A percentile compares a stretch with the other conserved stretches of the same genome.
Evolutionary conservation across 2,329 filamentous ascomycete genomes (phyloP).

Genomic region (Chlorencoelia australis): DNA sequence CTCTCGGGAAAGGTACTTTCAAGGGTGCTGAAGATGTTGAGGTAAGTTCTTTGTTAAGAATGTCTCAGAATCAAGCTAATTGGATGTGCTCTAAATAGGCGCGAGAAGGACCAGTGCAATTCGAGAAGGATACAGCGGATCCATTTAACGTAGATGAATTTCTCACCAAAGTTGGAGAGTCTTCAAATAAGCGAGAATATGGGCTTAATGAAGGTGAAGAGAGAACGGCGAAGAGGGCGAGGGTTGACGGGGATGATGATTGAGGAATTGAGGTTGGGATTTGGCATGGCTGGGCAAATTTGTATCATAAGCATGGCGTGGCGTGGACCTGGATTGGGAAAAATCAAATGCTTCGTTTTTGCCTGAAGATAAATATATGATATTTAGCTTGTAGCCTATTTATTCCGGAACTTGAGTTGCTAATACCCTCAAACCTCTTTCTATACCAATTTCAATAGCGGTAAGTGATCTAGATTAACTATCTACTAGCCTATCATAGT

Average conservation of each 20-base stretch:
- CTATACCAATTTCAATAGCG: no score
- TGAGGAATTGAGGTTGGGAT: constrained; percentile 4
- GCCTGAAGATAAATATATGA: no score
- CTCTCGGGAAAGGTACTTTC: constrained; percentile 81
- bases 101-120: constrained; percentile 87
- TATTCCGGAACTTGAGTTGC: no score
- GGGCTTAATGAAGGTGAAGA: constrained; percentile 59
- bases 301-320: constrained; percentile 1
- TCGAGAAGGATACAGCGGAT: constrained; percentile 79
- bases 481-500: no score
- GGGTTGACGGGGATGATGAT: constrained; percentile 61
- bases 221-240: constrained; percentile 57
- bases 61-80: constrained; percentile 11
- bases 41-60: constrained; percentile 36
- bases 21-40: constrained; percentile 78
- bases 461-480: no score
- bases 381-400: no score
- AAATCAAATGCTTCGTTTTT: no score
- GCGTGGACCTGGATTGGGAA: background rate
- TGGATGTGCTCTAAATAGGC: constrained; percentile 35
- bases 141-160: constrained; percentile 94
- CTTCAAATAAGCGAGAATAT: constrained; percentile 60
- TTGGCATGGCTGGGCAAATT: background rate
- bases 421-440: no score
- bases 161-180: constrained; percentile 64